Base-by-base conservation (phyloP, 257 asterid species). In the Catharanthus roseus region DNA sequence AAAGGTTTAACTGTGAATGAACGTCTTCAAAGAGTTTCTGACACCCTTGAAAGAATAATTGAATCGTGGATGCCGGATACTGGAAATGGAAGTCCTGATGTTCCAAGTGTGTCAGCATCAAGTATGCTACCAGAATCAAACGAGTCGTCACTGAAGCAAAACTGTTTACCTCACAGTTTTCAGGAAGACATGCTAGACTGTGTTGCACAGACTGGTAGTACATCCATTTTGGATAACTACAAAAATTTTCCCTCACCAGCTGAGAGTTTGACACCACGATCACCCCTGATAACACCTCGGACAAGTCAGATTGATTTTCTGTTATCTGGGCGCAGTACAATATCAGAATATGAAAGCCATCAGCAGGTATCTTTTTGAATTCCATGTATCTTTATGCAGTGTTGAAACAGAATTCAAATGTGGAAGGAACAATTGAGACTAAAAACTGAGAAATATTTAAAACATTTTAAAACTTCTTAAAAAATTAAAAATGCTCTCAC, bases 1-100 rank as follows among this genome's bases (percentile, higher is more conserved):
- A 95, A 95, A 83, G 99, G 99, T 72, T 78, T 92, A 81, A 82
- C 88, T 23, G 85, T 88, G 72, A 91, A 95, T 69, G 96, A 91
- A 73, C 81, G 99, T 51, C 91, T 95, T 68, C 88, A 83, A 81
- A 91, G 99, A 81, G 86, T 89, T 79, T 84, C 86, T 10, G 96
- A 91, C 70, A 82, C 95, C 76, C 91, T 95, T 77, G 99, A 88
- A 81, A 95, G 81, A 79, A 81, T 95, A 76, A 85, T 95, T 47
- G 99, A 95, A 75, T 83, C 95, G 9, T 90, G 95, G 96, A 82
- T 86, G 50, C 89, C 91, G 23, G 88, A 86, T 34, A 75, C 78
- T 42, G 89, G 81, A 58, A 49, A 71, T 53, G 85, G 80, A 71
- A 87, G 89, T 79, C 96, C 96, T 55, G 96, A 85, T 68, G 74